Conservation (phyloP, 176 grass and related monocot genomes). For the Elymus sibiricus region DNA sequence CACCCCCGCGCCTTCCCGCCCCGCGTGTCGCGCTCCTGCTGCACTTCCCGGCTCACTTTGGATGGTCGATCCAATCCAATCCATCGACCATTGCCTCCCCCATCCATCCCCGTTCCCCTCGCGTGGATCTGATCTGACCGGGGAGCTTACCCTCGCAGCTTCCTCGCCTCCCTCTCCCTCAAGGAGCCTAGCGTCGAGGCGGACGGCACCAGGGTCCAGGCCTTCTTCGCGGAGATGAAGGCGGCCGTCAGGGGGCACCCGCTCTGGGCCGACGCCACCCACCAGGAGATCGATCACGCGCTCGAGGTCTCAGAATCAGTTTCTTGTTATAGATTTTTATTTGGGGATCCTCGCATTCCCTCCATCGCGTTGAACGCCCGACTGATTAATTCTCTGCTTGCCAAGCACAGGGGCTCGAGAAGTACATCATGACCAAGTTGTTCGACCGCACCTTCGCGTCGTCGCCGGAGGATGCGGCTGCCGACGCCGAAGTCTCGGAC, state of each 20-base stretch:
- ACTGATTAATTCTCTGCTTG: background rate
- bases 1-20: too few relatives aligned
- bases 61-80: too few relatives aligned
- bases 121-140: background rate
- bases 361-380: background rate
- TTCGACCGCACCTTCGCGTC: conserved; percentile 67
- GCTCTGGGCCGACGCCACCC: conserved; percentile 58
- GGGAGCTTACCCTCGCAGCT: conserved; percentile 37
- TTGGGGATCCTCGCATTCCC: background rate
- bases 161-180: conserved; percentile 66
- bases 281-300: conserved; percentile 76
- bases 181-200: conserved; percentile 47
- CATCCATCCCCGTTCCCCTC: background rate
- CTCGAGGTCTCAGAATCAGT: conserved; percentile 49
- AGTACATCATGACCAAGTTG: conserved; percentile 86
- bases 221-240: conserved; percentile 65
- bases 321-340: background rate
- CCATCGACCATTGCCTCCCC: background rate
- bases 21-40: too few relatives aligned
- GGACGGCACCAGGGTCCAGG: conserved; percentile 58
- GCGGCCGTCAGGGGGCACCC: conserved; percentile 61
- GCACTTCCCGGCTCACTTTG: too few relatives aligned
- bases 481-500: conserved; percentile 56
- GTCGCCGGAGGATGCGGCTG: conserved; percentile 42
- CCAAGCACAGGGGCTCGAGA: conserved; percentile 63